These are phyloP conservation scores for Arthrobotrys iridis DNA, from an alignment of 2,329 filamentous ascomycete genomes.

Conservation along the genomic window DNA sequence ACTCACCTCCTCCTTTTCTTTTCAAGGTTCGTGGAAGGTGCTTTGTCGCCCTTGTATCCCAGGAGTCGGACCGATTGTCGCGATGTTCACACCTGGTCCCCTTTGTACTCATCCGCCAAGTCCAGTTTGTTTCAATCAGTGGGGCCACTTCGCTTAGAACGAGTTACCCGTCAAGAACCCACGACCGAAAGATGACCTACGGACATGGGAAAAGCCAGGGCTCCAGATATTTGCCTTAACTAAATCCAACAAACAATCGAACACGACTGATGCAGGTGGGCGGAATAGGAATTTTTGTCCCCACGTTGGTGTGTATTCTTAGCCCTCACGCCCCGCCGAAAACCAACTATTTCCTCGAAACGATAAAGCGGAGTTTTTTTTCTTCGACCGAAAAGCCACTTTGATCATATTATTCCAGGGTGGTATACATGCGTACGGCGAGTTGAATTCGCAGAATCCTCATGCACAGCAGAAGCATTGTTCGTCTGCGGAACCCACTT, in stretches of 20 bases:
- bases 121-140: slow-evolving; percentile 30
- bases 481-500: slow-evolving; percentile 14
- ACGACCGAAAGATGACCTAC: slow-evolving; percentile 1
- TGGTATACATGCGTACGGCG: slow-evolving; percentile 33
- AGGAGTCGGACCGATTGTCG: slow-evolving; percentile 39
- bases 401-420: neutral
- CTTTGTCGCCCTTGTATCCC: neutral
- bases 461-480: slow-evolving; percentile 20
- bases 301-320: slow-evolving; percentile 33
- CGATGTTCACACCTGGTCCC: slow-evolving; percentile 5
- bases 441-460: slow-evolving; percentile 21
- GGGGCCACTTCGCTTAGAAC: slow-evolving; percentile 43
- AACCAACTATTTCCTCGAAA: slow-evolving; percentile 6
- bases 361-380: slow-evolving; percentile 1
- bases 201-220: slow-evolving; percentile 1
- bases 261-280: slow-evolving; percentile 18
- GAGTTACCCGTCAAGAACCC: slow-evolving; percentile 5
- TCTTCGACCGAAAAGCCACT: neutral
- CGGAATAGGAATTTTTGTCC: slow-evolving; percentile 36
- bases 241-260: slow-evolving; percentile 1
- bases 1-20: neutral
- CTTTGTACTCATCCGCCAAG: slow-evolving; percentile 23
- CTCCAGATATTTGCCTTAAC: slow-evolving; percentile 2
- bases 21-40: slow-evolving; percentile 16
- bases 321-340: neutral